Conservation (phyloP, 2,329 filamentous ascomycete genomes). For the Stachybotrys echinatus region DNA sequence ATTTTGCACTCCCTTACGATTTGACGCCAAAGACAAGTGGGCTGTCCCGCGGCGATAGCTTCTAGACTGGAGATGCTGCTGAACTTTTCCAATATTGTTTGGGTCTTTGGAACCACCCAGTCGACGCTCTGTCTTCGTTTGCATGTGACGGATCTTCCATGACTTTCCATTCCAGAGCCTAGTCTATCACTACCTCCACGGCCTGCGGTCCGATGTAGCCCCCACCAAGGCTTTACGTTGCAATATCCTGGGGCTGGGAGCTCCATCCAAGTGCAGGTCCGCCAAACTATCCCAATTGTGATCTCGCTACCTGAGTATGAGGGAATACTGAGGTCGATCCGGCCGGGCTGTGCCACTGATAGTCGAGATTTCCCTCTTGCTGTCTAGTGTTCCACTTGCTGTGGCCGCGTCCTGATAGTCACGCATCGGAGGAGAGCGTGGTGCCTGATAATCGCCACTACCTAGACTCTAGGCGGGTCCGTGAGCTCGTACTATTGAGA, state of each 20-base stretch:
- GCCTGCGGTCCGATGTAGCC: constrained; percentile 1
- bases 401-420: neutral
- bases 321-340: neutral
- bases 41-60: too few relatives aligned
- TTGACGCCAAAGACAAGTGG: too few relatives aligned
- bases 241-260: neutral
- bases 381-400: neutral
- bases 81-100: neutral
- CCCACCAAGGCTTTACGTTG: neutral
- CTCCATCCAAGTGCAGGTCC: neutral
- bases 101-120: neutral
- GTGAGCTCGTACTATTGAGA: neutral
- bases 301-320: neutral
- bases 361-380: neutral
- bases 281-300: neutral
- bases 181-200: neutral
- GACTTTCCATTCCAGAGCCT: neutral
- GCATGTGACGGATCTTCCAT: neutral
- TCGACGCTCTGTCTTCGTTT: neutral
- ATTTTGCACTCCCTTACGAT: neutral
- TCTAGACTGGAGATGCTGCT: too few relatives aligned
- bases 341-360: neutral
- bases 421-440: neutral
- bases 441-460: neutral
- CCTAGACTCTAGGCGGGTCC: neutral